Evolutionary conservation across 1,284 basidiomycete genomes (phyloP), one percentile per base, ranked within the genome.

Genomic region (Irpex sp.): DNA sequence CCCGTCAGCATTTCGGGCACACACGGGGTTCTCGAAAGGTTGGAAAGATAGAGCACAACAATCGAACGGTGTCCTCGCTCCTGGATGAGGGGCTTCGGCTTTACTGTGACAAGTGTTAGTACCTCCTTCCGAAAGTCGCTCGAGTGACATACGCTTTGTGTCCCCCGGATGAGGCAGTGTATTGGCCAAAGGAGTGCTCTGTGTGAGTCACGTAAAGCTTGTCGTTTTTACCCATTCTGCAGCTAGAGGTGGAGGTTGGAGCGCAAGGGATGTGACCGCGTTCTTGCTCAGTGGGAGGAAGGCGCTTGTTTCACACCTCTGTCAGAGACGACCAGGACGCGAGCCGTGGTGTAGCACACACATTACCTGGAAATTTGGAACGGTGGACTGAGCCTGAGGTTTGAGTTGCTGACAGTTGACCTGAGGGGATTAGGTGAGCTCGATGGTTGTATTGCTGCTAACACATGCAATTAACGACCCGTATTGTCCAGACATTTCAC

Each of bases 21-120:
- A 95, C 5, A 97, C 96, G 0, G 96, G 96, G 70, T 94, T 89
- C 21, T 81, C 82, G 74, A 97, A 98, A 0, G 92, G 93, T 73
- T 97, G 94, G 67, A 97, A 92, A 5, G 94, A 95, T 38, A 98
- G 84, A 0, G 95, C 89, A 70, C 96, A 98, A 71, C 91, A 97
- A 77, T 98, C 94, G 70, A 93, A 96, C 5, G 94, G 91, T 0
- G 92, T 92, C 63, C 81, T 80, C 62, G 82, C 78, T 63, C 80
- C 85, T 59, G 85, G 82, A 73, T 85, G 83, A 8, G 83, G 82
- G 44, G 82, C 85, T 73, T 90, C 83, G 26, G 81, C 79, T 72
- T 92, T 93, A 61, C 89, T 93, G 36, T 17, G 44, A 19, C 57
- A 47, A 52, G 9, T 13, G 17, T 31, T 19, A 40, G 34, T 54